These are phyloP conservation scores for Cladosporium colombiae DNA, from an alignment of 2,329 filamentous ascomycete genomes.

Conservation along the genomic window DNA sequence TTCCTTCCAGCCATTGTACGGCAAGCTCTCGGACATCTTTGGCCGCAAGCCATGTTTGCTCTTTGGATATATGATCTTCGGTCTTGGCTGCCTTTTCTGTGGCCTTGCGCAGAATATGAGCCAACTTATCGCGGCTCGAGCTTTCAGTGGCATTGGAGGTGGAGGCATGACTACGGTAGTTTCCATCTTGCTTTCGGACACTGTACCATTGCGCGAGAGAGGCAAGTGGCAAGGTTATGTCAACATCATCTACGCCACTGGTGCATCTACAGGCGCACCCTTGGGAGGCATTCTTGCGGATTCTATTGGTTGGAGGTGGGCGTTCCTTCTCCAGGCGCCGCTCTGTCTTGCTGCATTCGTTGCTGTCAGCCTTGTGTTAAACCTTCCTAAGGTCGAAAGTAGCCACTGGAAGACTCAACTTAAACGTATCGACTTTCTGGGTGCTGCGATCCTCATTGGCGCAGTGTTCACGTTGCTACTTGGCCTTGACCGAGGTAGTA, in stretches of 20 bases:
- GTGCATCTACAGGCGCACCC: constrained; percentile 69
- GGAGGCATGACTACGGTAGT: constrained; percentile 89
- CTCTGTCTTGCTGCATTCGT: constrained; percentile 66
- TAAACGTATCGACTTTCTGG: constrained; percentile 70
- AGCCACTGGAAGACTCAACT: constrained; percentile 67
- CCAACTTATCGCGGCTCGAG: constrained; percentile 66
- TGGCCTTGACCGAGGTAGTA: constrained; percentile 72
- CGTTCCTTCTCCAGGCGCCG: constrained; percentile 71
- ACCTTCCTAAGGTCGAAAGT: constrained; percentile 60
- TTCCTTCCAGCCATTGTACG: constrained; percentile 73
- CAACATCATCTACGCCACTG: constrained; percentile 70
- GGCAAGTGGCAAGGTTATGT: constrained; percentile 74
- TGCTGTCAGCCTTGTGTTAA: constrained; percentile 62
- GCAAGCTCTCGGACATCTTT: constrained; percentile 70
- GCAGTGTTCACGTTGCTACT: constrained; percentile 68
- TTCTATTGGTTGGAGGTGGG: constrained; percentile 74
- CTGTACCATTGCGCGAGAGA: constrained; percentile 67
- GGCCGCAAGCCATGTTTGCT: constrained; percentile 67
- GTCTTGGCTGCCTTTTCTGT: constrained; percentile 63
- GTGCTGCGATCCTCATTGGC: constrained; percentile 64
- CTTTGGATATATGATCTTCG: constrained; percentile 65
- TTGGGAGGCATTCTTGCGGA: constrained; percentile 72
- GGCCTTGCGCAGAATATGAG: constrained; percentile 64
- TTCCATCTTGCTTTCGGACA: constrained; percentile 80
- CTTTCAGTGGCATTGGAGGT: constrained; percentile 70